A percentile compares a stretch with the other conserved stretches of the same genome.
Conservation (phyloP, 2,329 filamentous ascomycete genomes). For the Arachnomyces sp. region DNA sequence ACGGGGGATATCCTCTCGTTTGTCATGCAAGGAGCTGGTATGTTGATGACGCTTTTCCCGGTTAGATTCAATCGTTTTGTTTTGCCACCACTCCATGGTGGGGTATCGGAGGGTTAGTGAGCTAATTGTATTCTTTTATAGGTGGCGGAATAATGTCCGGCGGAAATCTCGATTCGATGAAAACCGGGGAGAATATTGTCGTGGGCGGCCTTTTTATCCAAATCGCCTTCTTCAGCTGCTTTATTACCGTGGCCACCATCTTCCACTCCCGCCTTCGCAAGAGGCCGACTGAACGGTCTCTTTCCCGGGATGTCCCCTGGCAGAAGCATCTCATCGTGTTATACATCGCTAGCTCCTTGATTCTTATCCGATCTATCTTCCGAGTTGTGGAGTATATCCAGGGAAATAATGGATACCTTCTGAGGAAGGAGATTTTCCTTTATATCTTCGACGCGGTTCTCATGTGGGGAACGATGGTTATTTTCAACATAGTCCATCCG, state of each 20-base stretch:
- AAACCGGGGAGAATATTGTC: slow-evolving; percentile 35
- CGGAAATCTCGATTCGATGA: slow-evolving; percentile 11
- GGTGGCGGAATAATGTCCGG: slow-evolving; percentile 24
- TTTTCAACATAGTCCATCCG: slow-evolving; percentile 8
- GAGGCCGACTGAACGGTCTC: slow-evolving; percentile 19
- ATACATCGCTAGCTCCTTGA: slow-evolving; percentile 21
- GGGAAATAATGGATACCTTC: slow-evolving; percentile 24
- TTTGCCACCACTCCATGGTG: too few relatives aligned
- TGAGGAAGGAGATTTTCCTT: slow-evolving; percentile 22
- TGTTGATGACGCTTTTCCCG: neutral
- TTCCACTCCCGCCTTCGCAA: slow-evolving; percentile 42
- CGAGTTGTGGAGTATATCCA: slow-evolving; percentile 25
- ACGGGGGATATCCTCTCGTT: slow-evolving; percentile 23
- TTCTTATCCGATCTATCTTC: slow-evolving; percentile 26
- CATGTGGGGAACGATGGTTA: slow-evolving; percentile 20
- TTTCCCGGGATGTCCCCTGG: slow-evolving; percentile 18
- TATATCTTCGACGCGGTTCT: slow-evolving; percentile 26
- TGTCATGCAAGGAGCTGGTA: slow-evolving; percentile 21
- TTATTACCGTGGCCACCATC: slow-evolving; percentile 40
- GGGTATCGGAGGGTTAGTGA: too few relatives aligned
- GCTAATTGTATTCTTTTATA: slow-evolving; percentile 2
- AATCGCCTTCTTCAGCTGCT: slow-evolving; percentile 50
- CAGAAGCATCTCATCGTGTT: slow-evolving; percentile 23
- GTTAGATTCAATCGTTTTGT: too few relatives aligned
- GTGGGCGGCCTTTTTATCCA: slow-evolving; percentile 50